These are phyloP conservation scores for Martensiomyces pterosporus DNA, from an alignment of 192 early-diverging fungal species.

Conservation along the genomic window DNA sequence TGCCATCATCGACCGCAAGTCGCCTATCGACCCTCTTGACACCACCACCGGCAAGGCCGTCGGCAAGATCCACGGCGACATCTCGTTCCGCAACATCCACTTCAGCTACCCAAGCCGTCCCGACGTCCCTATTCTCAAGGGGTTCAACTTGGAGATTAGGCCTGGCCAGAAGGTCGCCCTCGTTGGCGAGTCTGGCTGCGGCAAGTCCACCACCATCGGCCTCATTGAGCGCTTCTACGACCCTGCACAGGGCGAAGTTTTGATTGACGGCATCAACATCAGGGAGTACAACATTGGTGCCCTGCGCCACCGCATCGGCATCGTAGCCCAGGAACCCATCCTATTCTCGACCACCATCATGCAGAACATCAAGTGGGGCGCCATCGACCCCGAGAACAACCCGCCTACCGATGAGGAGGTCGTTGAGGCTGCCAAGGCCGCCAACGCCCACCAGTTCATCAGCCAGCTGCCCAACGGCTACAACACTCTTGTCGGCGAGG, in stretches of 20 bases:
- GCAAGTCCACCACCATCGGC: slow-evolving; percentile 80
- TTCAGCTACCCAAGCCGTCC: slow-evolving; percentile 85
- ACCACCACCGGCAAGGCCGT: slow-evolving; percentile 28
- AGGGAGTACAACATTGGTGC: slow-evolving; percentile 72
- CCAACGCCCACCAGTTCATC: slow-evolving; percentile 76
- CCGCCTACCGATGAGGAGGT: slow-evolving; percentile 71
- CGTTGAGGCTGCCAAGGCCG: slow-evolving; percentile 57
- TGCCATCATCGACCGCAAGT: slow-evolving; percentile 74
- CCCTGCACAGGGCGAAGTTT: slow-evolving; percentile 54
- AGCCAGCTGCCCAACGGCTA: slow-evolving; percentile 66
- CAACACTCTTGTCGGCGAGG: slow-evolving; percentile 84
- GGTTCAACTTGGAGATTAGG: slow-evolving; percentile 67
- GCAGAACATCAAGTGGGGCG: slow-evolving; percentile 78
- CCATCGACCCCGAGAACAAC: slow-evolving; percentile 51
- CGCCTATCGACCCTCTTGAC: slow-evolving; percentile 63
- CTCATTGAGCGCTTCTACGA: slow-evolving; percentile 88
- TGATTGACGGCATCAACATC: slow-evolving; percentile 72
- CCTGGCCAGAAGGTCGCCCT: slow-evolving; percentile 83
- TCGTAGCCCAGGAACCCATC: slow-evolving; percentile 89
- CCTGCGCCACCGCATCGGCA: slow-evolving; percentile 81
- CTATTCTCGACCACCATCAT: slow-evolving; percentile 74
- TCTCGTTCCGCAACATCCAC: slow-evolving; percentile 71
- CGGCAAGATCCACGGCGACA: slow-evolving; percentile 54
- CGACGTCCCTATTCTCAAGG: slow-evolving; percentile 75
- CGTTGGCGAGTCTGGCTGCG: slow-evolving; percentile 82